phyloP scores from a whole-genome alignment of 2,329 filamentous ascomycete genomes.

The Aureobasidium sp. region DNA sequence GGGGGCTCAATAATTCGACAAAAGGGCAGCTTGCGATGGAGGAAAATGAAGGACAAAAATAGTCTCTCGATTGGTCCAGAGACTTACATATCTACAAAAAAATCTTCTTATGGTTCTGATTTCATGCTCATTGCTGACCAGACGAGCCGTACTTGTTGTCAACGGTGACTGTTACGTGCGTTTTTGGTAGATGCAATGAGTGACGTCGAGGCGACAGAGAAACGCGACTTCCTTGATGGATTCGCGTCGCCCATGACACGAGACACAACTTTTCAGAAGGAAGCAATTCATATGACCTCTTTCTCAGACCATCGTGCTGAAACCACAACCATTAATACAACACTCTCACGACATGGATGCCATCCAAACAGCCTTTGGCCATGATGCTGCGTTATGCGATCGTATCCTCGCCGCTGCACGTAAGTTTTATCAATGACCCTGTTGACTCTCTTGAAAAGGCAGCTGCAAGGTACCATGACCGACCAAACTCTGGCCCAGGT shows the following conservation, averaged over 20 bases:
- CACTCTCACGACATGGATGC: not conserved
- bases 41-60: not conserved
- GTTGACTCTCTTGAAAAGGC: not conserved
- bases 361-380: conserved; percentile 15
- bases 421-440: not conserved
- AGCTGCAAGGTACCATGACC: not conserved
- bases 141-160: not conserved
- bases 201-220: not conserved
- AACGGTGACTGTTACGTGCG: not conserved
- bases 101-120: not conserved
- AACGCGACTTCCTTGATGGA: conserved; percentile 6
- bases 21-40: not conserved
- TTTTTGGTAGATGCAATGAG: not conserved
- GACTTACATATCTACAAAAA: not conserved
- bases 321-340: not conserved
- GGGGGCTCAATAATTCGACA: not conserved
- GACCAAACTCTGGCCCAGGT: not conserved
- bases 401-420: conserved; percentile 18
- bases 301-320: not conserved
- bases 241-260: conserved; percentile 1
- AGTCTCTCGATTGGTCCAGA: not conserved
- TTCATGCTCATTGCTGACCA: not conserved
- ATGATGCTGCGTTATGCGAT: conserved; percentile 16
- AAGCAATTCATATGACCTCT: not conserved
- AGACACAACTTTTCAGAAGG: not conserved